Conservation (phyloP, 129 eudicot genomes). For the Saussurea involucrata region DNA sequence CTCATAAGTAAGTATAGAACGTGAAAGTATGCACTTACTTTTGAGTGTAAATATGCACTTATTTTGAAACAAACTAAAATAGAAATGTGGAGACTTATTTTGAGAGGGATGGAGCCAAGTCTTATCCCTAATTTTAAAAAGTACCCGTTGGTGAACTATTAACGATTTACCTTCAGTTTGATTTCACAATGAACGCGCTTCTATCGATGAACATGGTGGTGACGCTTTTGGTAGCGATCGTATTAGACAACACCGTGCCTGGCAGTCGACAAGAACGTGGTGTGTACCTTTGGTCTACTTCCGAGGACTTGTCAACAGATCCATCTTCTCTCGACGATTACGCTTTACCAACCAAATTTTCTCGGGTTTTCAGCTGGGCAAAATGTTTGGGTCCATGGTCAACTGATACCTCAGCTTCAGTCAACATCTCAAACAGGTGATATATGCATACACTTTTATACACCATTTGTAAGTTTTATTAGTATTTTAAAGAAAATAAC, state of each 20-base stretch:
- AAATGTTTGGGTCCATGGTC: slow-evolving; percentile 51
- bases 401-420: slow-evolving; percentile 3
- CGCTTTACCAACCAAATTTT: slow-evolving; percentile 52
- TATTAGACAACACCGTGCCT: slow-evolving; percentile 85
- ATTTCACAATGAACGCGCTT: slow-evolving; percentile 75
- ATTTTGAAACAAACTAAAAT: too few species aligned
- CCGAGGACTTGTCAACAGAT: slow-evolving; percentile 54
- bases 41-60: too few species aligned
- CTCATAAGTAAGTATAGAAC: too few species aligned
- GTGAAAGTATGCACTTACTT: too few species aligned
- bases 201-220: slow-evolving; percentile 92
- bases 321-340: slow-evolving; percentile 65
- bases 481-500: neutral
- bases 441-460: slow-evolving; percentile 1
- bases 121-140: neutral
- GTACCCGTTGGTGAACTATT: neutral
- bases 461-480: neutral
- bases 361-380: slow-evolving; percentile 55
- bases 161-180: slow-evolving; percentile 42
- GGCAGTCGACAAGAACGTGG: slow-evolving; percentile 76
- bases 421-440: slow-evolving; percentile 19
- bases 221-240: slow-evolving; percentile 65
- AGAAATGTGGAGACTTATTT: too few species aligned
- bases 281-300: slow-evolving; percentile 71
- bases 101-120: neutral